Evolutionary conservation across 2,329 filamentous ascomycete genomes (phyloP).

Genomic region (Colletotrichum sp.): DNA sequence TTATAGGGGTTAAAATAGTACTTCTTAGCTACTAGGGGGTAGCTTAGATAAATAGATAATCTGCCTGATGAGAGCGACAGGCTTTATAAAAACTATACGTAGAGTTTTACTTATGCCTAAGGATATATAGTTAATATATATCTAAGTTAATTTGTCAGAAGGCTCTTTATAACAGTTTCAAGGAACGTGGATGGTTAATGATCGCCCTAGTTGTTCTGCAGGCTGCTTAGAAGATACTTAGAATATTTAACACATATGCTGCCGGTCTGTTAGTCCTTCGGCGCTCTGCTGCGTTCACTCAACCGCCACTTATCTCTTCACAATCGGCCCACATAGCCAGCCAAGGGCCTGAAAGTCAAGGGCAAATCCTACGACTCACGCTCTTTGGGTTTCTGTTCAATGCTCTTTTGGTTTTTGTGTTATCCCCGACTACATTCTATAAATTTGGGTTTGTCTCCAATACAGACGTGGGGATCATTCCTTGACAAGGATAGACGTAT

Average conservation of each 20-base stretch:
- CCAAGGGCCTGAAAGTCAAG: background rate
- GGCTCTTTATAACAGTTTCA: background rate
- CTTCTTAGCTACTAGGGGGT: too few species aligned
- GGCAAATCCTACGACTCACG: background rate
- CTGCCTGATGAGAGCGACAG: too few species aligned
- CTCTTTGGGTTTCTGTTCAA: background rate
- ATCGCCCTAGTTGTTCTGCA: fast-evolving
- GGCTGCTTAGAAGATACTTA: background rate
- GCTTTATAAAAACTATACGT: too few species aligned
- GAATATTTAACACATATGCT: background rate
- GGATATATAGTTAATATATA: too few species aligned
- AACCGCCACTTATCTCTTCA: background rate
- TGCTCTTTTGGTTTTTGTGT: background rate
- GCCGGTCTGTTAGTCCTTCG: background rate
- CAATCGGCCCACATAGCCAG: background rate
- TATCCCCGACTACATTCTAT: fast-evolving
- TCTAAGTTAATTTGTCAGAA: too few species aligned
- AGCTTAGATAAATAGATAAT: too few species aligned
- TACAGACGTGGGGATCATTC: background rate
- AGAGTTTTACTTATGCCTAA: too few species aligned
- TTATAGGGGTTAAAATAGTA: too few species aligned
- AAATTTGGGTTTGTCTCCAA: background rate
- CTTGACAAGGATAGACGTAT: background rate
- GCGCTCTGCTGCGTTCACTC: background rate
- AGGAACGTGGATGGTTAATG: fast-evolving